Conservation (phyloP, 1,284 basidiomycete genomes). For the Cutaneotrichosporon cutaneum region DNA sequence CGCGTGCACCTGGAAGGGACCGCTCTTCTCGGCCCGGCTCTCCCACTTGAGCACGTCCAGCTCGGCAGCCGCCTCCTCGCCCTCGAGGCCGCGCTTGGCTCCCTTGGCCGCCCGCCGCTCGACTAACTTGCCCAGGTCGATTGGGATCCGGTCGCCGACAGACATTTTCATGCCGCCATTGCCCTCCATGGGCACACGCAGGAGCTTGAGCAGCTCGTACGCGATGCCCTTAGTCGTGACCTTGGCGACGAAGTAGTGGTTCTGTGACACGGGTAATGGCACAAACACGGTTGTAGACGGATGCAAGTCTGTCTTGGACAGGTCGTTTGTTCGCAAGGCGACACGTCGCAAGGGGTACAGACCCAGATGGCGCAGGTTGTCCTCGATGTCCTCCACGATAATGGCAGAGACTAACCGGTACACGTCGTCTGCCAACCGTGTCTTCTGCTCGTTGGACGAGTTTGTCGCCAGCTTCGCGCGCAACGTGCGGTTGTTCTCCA, state of each 20-base stretch:
- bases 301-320: conserved; percentile 43
- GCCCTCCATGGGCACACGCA: conserved; percentile 36
- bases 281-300: conserved; percentile 43
- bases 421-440: conserved; percentile 39
- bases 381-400: conserved; percentile 44
- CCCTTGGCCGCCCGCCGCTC: conserved; percentile 26
- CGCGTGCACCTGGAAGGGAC: conserved; percentile 39
- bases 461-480: conserved; percentile 33
- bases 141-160: conserved; percentile 35
- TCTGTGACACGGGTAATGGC: conserved; percentile 36
- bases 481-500: conserved; percentile 23
- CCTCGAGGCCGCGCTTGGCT: conserved; percentile 14
- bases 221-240: conserved; percentile 32
- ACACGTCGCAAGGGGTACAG: conserved; percentile 39
- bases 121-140: conserved; percentile 32
- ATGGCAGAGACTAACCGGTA: conserved; percentile 41
- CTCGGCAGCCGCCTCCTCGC: conserved; percentile 1
- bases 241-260: conserved; percentile 44
- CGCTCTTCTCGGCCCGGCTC: background rate
- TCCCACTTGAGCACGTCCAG: conserved; percentile 6
- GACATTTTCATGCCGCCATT: conserved; percentile 34
- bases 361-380: conserved; percentile 43
- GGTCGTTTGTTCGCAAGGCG: conserved; percentile 40
- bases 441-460: conserved; percentile 38
- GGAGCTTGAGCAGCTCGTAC: conserved; percentile 44